These are phyloP conservation scores for Parsonsia alboflavescens DNA, from an alignment of 257 asterid genomes.

Conservation along the genomic window DNA sequence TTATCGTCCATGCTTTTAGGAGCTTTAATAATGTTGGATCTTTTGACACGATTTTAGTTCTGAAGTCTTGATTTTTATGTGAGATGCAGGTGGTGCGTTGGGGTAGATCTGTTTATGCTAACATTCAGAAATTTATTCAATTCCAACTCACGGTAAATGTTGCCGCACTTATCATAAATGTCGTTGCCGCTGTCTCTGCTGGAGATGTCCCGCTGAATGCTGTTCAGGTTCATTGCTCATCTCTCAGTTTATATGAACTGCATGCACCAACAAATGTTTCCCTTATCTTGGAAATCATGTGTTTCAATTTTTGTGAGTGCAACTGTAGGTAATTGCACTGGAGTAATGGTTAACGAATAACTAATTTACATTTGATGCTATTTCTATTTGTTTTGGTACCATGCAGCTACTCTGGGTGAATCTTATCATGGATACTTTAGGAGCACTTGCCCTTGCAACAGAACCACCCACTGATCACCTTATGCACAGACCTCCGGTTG, in stretches of 20 bases:
- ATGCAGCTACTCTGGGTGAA: conserved; percentile 97
- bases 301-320: not conserved
- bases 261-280: not conserved
- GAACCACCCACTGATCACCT: conserved; percentile 97
- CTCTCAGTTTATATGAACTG: not conserved
- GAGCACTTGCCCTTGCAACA: conserved; percentile 96
- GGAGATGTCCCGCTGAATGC: conserved; percentile 95
- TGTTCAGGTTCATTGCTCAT: conserved; percentile 59
- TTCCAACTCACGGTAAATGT: conserved; percentile 96
- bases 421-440: conserved; percentile 97
- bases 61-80: conserved; percentile 7
- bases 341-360: not conserved
- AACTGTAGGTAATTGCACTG: not conserved
- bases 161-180: conserved; percentile 86
- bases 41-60: not conserved
- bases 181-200: conserved; percentile 81
- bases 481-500: conserved; percentile 84
- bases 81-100: conserved; percentile 84
- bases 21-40: not conserved
- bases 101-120: conserved; percentile 98
- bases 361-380: not conserved
- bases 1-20: not conserved
- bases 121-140: conserved; percentile 93
- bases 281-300: not conserved
- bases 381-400: conserved; percentile 4